Evolutionary conservation across 768 basidiomycete genomes (phyloP), one percentile per base, ranked within the genome.

Genomic region (Crucibulum laeve): DNA sequence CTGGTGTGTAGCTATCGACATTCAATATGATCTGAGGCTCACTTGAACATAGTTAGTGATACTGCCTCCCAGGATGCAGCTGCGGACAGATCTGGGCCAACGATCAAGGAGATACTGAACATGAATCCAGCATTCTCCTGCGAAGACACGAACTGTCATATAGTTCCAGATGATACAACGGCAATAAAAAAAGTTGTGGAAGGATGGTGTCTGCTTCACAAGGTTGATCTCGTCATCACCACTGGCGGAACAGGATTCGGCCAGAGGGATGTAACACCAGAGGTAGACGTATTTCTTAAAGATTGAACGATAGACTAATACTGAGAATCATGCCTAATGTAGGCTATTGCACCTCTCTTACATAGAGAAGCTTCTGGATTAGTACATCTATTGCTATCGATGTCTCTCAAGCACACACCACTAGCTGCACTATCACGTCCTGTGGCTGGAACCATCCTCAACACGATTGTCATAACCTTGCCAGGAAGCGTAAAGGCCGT

Each of bases 241-340:
- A 87, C 87, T 0, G 91, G 91, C 14, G 91, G 91, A 4, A 95
- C 91, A 0, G 91, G 91, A 5, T 91, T 92, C 54, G 87, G 90
- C 1, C 68, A 76, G 23, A 68, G 86, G 50, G 91, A 95, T 62
- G 65, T 71, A 34, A 95, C 91, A 3, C 91, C 91, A 28, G 90
- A 95, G 75, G 91, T 87, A 18, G 15, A 11, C 51, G 21, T 5
- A 4, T 36, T 32, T 17, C 24, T 18, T 22, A 13, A 38, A 15
- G 22, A 13, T 45, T n/a, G 11, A 41, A 25, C 17, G 4, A 14
- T 17, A 25, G 5, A 25, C 13, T 26, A 3, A 39, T 36, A 7
- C 17, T 37, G 17, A 39, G 25, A 14, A 19, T 47, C 36, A n/a
- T 22, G 18, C 13, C 10, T 23, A 14, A 18, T 11, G 13, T 47